Percentiles rank a stretch among this genome's conserved stretches.
Evolutionary conservation across 768 basidiomycete genomes (phyloP).

Genomic region (Auricularia auricula-judae): DNA sequence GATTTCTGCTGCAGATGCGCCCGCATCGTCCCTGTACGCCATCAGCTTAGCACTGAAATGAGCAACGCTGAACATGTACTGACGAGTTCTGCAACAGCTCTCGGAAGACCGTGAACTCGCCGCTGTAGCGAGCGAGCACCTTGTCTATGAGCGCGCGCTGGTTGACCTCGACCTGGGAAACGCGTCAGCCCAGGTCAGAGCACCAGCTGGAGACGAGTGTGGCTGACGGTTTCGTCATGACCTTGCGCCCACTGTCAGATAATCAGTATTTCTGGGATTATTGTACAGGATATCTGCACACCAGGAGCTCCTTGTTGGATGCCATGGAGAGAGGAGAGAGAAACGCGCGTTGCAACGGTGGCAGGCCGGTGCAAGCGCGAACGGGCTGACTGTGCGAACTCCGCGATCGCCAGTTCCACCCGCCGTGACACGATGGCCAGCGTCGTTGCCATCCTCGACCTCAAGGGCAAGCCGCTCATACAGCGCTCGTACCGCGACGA

Average conservation of each 20-base stretch:
- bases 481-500: constrained; percentile 96
- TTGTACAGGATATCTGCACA: background rate
- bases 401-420: background rate
- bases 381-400: background rate
- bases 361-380: background rate
- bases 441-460: constrained; percentile 88
- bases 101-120: constrained; percentile 82
- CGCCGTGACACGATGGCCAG: constrained; percentile 32
- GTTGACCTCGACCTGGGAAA: constrained; percentile 58
- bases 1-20: constrained; percentile 64
- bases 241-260: constrained; percentile 39
- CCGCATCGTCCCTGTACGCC: constrained; percentile 55
- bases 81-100: constrained; percentile 87
- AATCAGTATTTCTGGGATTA: background rate
- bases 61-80: background rate
- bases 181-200: constrained; percentile 1
- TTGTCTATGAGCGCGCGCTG: constrained; percentile 96
- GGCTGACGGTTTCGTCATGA: constrained; percentile 50
- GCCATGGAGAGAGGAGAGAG: background rate
- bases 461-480: constrained; percentile 97
- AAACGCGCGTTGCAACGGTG: background rate
- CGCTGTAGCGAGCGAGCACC: constrained; percentile 89
- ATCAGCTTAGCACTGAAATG: background rate
- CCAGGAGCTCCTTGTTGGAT: background rate
- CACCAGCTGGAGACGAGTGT: background rate